These are phyloP conservation scores for Hansenula anomala DNA, from an alignment of 1,139 yeast genomes.

Conservation along the genomic window DNA sequence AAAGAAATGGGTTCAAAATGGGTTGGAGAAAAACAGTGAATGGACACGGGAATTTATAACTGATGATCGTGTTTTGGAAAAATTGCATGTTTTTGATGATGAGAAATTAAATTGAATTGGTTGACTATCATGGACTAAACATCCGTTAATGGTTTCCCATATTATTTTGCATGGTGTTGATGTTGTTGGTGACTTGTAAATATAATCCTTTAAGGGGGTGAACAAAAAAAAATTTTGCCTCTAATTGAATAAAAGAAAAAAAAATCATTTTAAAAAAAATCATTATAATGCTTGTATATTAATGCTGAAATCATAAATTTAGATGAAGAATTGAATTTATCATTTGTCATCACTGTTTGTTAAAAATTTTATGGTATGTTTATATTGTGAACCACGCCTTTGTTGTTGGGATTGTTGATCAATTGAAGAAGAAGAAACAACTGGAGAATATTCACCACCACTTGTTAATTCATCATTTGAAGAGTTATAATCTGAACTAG, in stretches of 20 bases:
- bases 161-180: neutral
- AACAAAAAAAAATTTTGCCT: too few relatives aligned
- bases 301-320: too few relatives aligned
- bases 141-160: too few relatives aligned
- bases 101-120: slow-evolving; percentile 2
- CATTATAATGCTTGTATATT: too few relatives aligned
- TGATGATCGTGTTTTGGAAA: slow-evolving; percentile 60
- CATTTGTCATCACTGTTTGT: slow-evolving; percentile 4
- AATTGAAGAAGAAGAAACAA: neutral
- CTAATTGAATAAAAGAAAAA: too few relatives aligned
- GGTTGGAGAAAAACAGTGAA: slow-evolving; percentile 68
- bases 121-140: too few relatives aligned
- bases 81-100: slow-evolving; percentile 49
- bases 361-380: slow-evolving; percentile 18
- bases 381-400: slow-evolving; percentile 5
- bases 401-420: neutral
- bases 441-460: neutral
- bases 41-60: slow-evolving; percentile 78
- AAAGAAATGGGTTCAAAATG: slow-evolving; percentile 70
- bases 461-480: neutral
- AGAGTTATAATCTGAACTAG: neutral
- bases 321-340: neutral
- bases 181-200: neutral
- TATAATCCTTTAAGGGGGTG: too few relatives aligned
- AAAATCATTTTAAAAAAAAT: too few relatives aligned